Base-by-base conservation (phyloP, 768 basidiomycete genomes). In the Tylopilus plumbeoviolaceoides region DNA sequence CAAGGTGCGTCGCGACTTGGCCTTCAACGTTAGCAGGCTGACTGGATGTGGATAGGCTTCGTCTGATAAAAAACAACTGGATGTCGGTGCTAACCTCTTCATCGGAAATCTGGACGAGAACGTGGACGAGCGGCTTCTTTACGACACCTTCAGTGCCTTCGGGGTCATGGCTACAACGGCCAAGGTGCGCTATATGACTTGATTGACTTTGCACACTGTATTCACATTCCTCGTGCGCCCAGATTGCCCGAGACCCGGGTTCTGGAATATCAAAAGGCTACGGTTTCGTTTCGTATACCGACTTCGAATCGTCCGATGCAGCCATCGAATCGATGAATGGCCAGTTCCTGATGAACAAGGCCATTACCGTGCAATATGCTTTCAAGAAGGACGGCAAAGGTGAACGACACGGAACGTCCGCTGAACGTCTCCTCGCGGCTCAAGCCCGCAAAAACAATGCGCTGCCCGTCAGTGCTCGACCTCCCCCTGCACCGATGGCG, bases 321-420 rank as follows among this genome's bases (percentile, higher is more conserved):
- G 95, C 97, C 17, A 81, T 95, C 51, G 97, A 98, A 69, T 83
- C 91, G 10, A 98, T 98, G 95, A 95, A 98, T 61, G 84, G 85
- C 36, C 95, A 98, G 65, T 98, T 92, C 81, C 78, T 98, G 44
- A 95, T 95, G 88, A 98, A 98, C 78, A 98, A 98, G 73, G 89
- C 94, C 49, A 91, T 99, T 65, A 85, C 88, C 17, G 94, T 97
- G 11, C 94, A 98, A 67, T 99, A 97, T 68, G 95, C 97, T 2
- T 98, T 98, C 81, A 98, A 99, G 75, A 98, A 98, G 74, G 97
- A 98, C 64, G 94, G 92, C 41, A 95, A 98, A 67, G 95, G 95
- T 52, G 97, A 99, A 70, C 83, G 97, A 5, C 97, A 98, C 64
- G 97, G 97, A 27, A 97, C 95, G 11, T 78, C 89, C 15, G 95